Evolutionary conservation across 2,329 filamentous ascomycete species (phyloP), one percentile per base, ranked within the genome.

Genomic region (Cladophialophora yegresii): DNA sequence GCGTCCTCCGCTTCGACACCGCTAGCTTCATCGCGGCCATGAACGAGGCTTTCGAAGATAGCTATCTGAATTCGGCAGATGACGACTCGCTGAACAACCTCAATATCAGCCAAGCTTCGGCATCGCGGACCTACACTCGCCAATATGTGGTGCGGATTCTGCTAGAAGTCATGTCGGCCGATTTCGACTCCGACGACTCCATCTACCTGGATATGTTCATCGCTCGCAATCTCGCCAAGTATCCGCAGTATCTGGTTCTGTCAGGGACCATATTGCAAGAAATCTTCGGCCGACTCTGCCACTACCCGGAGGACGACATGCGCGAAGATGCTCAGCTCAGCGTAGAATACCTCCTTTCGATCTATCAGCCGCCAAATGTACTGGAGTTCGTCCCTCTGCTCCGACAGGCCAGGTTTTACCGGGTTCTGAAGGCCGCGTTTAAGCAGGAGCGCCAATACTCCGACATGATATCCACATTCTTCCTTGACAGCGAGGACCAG

Each of bases 161-260:
- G 63, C 83, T 96, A 10, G 92, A 96, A 75, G 89, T 97, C 30
- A 96, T 99, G 91, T 90, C 88, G 56, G 80, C 86, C 0, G 81
- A 84, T 3, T 98, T 96, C 76, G 85, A 87, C 0, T 78, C 87
- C 0, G 86, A 90, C 66, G 92, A 98, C 73, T 93, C 90, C 12
- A 91, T 99, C 62, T 99, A 96, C 76, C 84, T 99, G 51, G 92
- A 99, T 77, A 99, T 99, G 92, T 99, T 99, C 73, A 90, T 99
- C 74, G 93, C 95, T 20, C 87, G 95, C 62, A 99, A 96, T 74
- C 80, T 99, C 56, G 91, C 96, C 3, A 99, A 99, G 75, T 99
- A 96, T 73, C 92, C 93, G 0, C 93, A 98, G 74, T 97, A 97
- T 73, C 88, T 99, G 57, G 84, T 98, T 10, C 86, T 99, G 54